Percentiles rank a stretch among this genome's conserved stretches.
Evolutionary conservation across 208 protist species (phyloP).

Genomic region (Leishmania guyanensis): DNA sequence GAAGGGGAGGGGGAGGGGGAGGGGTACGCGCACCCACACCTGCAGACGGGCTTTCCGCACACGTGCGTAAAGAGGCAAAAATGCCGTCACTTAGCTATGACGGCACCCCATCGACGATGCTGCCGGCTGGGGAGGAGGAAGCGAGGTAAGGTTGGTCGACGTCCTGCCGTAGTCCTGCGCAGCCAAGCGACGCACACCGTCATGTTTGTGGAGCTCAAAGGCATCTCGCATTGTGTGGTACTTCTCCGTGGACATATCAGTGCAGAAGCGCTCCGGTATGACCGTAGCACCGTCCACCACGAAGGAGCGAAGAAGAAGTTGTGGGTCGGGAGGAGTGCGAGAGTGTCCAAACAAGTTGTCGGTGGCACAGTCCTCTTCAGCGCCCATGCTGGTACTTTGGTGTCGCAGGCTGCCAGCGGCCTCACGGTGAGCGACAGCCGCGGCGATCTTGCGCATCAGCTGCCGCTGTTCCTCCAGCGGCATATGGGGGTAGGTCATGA

Average conservation of each 20-base stretch:
- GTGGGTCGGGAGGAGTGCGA: slow-evolving; percentile 17
- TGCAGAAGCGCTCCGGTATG: slow-evolving; percentile 16
- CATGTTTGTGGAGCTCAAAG: slow-evolving; percentile 73
- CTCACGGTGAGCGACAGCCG: slow-evolving; percentile 10
- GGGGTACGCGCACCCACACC: not conserved
- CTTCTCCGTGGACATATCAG: slow-evolving; percentile 10
- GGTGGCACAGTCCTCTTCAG: not conserved
- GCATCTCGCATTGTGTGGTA: slow-evolving; percentile 55
- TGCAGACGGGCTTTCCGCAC: not conserved
- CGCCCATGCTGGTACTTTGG: not conserved
- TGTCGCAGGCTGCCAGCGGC: not conserved
- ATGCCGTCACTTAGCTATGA: not conserved
- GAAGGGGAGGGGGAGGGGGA: not conserved
- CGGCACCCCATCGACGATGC: not conserved
- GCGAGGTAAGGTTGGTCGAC: not conserved
- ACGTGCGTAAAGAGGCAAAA: not conserved
- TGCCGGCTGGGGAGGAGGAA: not conserved
- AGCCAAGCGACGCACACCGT: slow-evolving; percentile 47
- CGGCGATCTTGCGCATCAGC: slow-evolving; percentile 42
- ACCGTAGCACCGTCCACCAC: not conserved
- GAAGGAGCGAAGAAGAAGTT: slow-evolving; percentile 27
- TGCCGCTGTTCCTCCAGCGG: slow-evolving; percentile 38
- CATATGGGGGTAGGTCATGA: slow-evolving; percentile 64
- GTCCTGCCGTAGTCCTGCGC: slow-evolving; percentile 10
- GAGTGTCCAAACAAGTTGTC: slow-evolving; percentile 14